Evolutionary conservation across 1,284 basidiomycete species (phyloP).

Genomic region (Coniferiporia weirii): DNA sequence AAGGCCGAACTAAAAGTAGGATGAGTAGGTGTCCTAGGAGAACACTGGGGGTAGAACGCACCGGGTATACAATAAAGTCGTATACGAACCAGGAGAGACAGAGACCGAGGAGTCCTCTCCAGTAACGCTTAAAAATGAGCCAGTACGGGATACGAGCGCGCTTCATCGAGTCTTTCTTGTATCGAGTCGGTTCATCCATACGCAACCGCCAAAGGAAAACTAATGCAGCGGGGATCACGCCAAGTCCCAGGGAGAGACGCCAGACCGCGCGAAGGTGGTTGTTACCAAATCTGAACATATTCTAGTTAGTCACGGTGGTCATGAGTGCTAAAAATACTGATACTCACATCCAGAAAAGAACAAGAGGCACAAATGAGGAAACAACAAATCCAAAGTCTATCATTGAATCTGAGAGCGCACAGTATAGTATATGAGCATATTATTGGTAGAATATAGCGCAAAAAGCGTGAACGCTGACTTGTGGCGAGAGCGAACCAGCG

Average conservation of each 20-base stretch:
- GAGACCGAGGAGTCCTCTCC: conserved; percentile 62
- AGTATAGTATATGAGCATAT: conserved; percentile 6
- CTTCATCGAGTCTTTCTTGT: conserved; percentile 73
- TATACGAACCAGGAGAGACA: conserved; percentile 82
- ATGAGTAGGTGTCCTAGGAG: background rate
- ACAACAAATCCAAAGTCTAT: conserved; percentile 88
- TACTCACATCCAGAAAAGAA: conserved; percentile 79
- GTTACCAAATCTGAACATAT: conserved; percentile 57
- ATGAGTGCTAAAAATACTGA: background rate
- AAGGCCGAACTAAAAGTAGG: conserved; percentile 59
- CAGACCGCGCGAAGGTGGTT: conserved; percentile 81
- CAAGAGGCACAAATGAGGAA: conserved; percentile 77
- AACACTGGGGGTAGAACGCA: conserved; percentile 4
- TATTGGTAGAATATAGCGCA: background rate
- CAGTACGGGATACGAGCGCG: conserved; percentile 66
- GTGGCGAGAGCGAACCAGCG: conserved; percentile 84
- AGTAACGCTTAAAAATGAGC: conserved; percentile 80
- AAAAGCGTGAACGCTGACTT: conserved; percentile 41
- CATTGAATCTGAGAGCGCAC: conserved; percentile 57
- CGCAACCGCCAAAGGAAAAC: conserved; percentile 84
- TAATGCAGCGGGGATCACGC: conserved; percentile 72
- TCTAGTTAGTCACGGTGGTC: background rate
- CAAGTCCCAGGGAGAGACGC: conserved; percentile 88
- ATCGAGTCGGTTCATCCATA: conserved; percentile 78
- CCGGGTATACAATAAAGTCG: conserved; percentile 68